phyloP scores from a whole-genome alignment of 2,329 filamentous ascomycete genomes.

The Aulographum hederae region DNA sequence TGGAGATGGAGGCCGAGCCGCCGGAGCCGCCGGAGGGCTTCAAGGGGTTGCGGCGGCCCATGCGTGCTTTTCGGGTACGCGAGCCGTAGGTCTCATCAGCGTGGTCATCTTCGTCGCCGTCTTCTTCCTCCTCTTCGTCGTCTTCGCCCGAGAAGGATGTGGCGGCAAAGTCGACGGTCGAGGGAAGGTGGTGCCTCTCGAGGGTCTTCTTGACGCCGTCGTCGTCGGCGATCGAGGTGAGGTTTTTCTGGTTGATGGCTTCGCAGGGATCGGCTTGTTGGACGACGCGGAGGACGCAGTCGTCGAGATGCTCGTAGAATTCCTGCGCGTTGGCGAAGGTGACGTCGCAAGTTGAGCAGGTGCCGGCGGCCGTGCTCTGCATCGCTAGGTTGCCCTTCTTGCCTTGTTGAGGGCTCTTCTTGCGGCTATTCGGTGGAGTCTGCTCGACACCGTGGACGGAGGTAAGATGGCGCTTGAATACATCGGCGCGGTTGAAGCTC shows the following conservation, averaged over 20 bases:
- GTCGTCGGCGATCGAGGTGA: slow-evolving; percentile 21
- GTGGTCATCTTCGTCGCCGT: slow-evolving; percentile 31
- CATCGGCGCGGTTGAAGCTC: slow-evolving; percentile 87
- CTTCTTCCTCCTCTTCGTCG: slow-evolving; percentile 39
- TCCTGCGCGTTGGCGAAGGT: slow-evolving; percentile 70
- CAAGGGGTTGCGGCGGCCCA: slow-evolving; percentile 26
- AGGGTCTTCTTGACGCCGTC: slow-evolving; percentile 19
- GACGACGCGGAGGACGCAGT: slow-evolving; percentile 40
- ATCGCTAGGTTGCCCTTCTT: slow-evolving; percentile 51
- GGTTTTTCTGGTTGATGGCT: slow-evolving; percentile 22
- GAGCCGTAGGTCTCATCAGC: slow-evolving; percentile 34
- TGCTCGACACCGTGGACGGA: slow-evolving; percentile 86
- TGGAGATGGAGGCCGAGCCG: too few relatives aligned
- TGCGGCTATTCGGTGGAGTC: slow-evolving; percentile 77
- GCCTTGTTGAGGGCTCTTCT: slow-evolving; percentile 34
- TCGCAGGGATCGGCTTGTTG: slow-evolving; percentile 23
- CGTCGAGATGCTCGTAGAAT: slow-evolving; percentile 79
- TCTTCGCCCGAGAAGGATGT: slow-evolving; percentile 32
- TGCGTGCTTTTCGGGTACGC: slow-evolving; percentile 22
- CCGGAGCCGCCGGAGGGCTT: slow-evolving; percentile 10
- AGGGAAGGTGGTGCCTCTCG: slow-evolving; percentile 17
- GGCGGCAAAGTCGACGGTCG: slow-evolving; percentile 25
- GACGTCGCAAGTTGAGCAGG: slow-evolving; percentile 70
- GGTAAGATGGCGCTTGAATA: slow-evolving; percentile 87
- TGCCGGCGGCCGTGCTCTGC: slow-evolving; percentile 30